Evolutionary conservation across 768 basidiomycete genomes (phyloP).

Genomic region (Phylloporus arenicola): DNA sequence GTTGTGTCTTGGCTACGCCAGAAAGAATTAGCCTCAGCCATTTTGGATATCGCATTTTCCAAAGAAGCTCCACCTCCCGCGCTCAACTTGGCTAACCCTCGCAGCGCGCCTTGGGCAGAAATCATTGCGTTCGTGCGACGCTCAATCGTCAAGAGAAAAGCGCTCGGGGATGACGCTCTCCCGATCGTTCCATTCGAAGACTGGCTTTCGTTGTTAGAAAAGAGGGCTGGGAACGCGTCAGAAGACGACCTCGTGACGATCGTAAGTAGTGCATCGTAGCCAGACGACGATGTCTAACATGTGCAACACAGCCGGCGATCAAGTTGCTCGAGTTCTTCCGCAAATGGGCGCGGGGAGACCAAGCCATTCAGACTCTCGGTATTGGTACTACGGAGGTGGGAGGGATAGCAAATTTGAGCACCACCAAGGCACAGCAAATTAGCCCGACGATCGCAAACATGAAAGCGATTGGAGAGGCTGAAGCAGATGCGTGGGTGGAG

Average conservation of each 20-base stretch:
- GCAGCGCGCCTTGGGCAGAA: slow-evolving; percentile 28
- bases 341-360: no score
- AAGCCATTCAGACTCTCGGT: no score
- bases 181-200: slow-evolving; percentile 31
- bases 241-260: slow-evolving; percentile 28
- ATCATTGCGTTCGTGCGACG: slow-evolving; percentile 26
- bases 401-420: slow-evolving; percentile 20
- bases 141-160: slow-evolving; percentile 11
- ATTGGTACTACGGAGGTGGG: no score
- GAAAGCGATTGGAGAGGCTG: slow-evolving; percentile 18
- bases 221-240: slow-evolving; percentile 9
- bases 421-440: slow-evolving; percentile 7
- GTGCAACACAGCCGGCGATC: slow-evolving; percentile 32
- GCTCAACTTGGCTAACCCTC: slow-evolving; percentile 38
- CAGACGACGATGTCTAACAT: no score
- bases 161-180: slow-evolving; percentile 8
- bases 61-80: slow-evolving; percentile 14
- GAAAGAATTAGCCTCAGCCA: slow-evolving; percentile 31
- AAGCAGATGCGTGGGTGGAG: slow-evolving; percentile 21
- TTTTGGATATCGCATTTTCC: slow-evolving; percentile 27
- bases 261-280: slow-evolving; percentile 31
- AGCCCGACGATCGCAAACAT: slow-evolving; percentile 24
- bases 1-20: slow-evolving; percentile 40
- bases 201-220: slow-evolving; percentile 31
- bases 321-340: slow-evolving; percentile 34